phyloP scores from a whole-genome alignment of 345 rosid genomes.

The Diplotaxis tenuifolia region DNA sequence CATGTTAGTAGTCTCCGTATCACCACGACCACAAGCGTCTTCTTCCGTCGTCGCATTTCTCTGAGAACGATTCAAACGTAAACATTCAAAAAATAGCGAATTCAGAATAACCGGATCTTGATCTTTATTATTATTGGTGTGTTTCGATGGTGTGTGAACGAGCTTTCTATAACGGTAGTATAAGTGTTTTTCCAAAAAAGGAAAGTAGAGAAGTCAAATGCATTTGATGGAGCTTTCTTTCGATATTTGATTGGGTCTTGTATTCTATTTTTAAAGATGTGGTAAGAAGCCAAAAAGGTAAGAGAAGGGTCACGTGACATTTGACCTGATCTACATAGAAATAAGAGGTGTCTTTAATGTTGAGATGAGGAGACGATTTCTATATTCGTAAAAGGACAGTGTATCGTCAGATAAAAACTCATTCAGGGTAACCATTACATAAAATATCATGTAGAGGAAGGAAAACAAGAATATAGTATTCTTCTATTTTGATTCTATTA shows the following conservation, averaged over 20 bases:
- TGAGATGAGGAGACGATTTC: neutral
- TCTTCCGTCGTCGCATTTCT: constrained; percentile 45
- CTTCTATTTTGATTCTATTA: neutral
- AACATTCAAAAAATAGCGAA: constrained; percentile 16
- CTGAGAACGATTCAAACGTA: neutral
- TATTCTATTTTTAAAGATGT: constrained; percentile 25
- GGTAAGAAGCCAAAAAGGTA: constrained; percentile 8
- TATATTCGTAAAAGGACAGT: constrained; percentile 4
- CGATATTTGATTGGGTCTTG: constrained; percentile 9
- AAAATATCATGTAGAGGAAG: neutral
- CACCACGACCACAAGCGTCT: constrained; percentile 42
- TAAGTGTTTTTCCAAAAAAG: constrained; percentile 19
- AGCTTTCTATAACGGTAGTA: constrained; percentile 22
- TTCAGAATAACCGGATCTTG: constrained; percentile 26
- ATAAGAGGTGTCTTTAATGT: neutral
- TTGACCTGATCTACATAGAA: constrained; percentile 28
- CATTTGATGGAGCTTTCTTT: neutral
- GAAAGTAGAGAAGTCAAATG: constrained; percentile 24
- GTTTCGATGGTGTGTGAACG: neutral
- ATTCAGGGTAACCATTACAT: constrained; percentile 20
- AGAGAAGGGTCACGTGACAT: constrained; percentile 26
- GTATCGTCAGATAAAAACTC: neutral
- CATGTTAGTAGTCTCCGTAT: constrained; percentile 55
- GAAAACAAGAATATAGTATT: neutral
- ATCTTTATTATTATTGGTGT: neutral